Conservation (phyloP, 2,329 filamentous ascomycete genomes). For the Gaeumannomyces sp. region DNA sequence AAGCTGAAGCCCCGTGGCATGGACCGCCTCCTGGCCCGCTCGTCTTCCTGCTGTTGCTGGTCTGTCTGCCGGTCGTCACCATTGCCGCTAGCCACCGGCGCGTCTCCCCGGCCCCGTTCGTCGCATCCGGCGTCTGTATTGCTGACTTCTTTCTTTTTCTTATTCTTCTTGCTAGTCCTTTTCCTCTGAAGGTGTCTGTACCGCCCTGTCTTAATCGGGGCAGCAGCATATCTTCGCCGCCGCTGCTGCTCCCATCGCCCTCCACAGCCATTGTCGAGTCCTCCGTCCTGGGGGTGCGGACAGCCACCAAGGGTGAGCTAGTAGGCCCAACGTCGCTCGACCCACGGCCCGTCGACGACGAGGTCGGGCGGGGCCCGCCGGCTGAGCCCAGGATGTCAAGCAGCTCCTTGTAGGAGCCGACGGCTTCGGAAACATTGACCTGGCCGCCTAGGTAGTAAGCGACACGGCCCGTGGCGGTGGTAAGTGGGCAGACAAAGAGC, state of each 20-base stretch:
- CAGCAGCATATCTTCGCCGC: neutral
- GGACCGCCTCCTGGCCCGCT: neutral
- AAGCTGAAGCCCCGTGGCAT: constrained; percentile 9
- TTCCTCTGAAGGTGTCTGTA: neutral
- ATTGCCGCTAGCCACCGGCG: neutral
- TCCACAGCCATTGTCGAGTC: neutral
- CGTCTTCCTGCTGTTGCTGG: constrained; percentile 1
- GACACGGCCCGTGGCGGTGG: constrained; percentile 39
- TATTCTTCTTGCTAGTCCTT: neutral
- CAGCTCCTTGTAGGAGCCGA: constrained; percentile 44
- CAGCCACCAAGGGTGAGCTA: neutral
- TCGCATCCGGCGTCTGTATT: neutral
- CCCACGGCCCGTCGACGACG: neutral
- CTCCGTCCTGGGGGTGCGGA: neutral
- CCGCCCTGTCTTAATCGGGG: neutral
- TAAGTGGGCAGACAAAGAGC: constrained; percentile 46
- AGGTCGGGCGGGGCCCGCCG: neutral
- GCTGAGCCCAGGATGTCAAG: constrained; percentile 34
- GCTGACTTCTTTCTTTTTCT: neutral
- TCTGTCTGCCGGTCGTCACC: neutral
- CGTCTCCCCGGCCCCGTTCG: neutral
- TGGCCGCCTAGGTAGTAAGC: constrained; percentile 50
- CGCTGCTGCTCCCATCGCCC: neutral
- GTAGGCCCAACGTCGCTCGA: neutral
- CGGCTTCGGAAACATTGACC: constrained; percentile 49